Percentiles rank a stretch among this genome's conserved stretches.
These are phyloP conservation scores for Rutidosis leptorrhynchoides DNA, from an alignment of 129 eudicot species.

Conservation along the genomic window DNA sequence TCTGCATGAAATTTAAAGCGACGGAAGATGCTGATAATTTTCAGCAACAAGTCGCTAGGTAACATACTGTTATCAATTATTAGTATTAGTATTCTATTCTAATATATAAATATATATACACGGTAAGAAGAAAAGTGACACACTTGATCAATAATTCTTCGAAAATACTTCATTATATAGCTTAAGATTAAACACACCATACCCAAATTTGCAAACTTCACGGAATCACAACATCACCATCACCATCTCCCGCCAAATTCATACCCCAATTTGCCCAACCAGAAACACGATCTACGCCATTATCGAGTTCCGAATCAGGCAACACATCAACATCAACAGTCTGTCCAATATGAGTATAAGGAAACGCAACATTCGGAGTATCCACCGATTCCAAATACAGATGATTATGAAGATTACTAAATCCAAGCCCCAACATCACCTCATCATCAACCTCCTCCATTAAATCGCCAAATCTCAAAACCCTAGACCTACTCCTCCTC, in stretches of 20 bases:
- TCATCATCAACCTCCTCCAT: slow-evolving; percentile 36
- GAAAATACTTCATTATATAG: not conserved
- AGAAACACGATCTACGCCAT: slow-evolving; percentile 40
- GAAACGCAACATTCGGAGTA: slow-evolving; percentile 26
- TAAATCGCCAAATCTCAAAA: slow-evolving; percentile 38
- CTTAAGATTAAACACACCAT: slow-evolving; percentile 5
- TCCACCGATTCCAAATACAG: slow-evolving; percentile 1
- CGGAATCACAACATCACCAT: slow-evolving; percentile 30
- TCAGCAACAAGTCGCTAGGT: slow-evolving; percentile 6
- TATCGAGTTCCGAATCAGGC: slow-evolving; percentile 32
- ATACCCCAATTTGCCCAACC: slow-evolving; percentile 50
- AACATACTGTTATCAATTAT: slow-evolving; percentile 4
- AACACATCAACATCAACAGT: slow-evolving; percentile 37
- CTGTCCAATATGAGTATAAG: slow-evolving; percentile 38
- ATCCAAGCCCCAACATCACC: slow-evolving; percentile 43
- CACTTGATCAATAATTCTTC: slow-evolving; percentile 10
- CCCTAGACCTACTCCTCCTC: slow-evolving; percentile 32
- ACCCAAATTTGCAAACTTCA: slow-evolving; percentile 19
- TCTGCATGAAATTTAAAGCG: not conserved
- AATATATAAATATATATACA: not conserved
- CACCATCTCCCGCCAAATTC: slow-evolving; percentile 36
- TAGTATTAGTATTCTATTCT: not conserved
- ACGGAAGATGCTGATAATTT: slow-evolving; percentile 9
- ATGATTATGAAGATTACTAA: slow-evolving; percentile 41
- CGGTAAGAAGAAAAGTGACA: not conserved